Percentiles rank a stretch among this genome's conserved stretches.
Conservation (phyloP, 2,329 filamentous ascomycete genomes). For the Akanthomyces muscarius region DNA sequence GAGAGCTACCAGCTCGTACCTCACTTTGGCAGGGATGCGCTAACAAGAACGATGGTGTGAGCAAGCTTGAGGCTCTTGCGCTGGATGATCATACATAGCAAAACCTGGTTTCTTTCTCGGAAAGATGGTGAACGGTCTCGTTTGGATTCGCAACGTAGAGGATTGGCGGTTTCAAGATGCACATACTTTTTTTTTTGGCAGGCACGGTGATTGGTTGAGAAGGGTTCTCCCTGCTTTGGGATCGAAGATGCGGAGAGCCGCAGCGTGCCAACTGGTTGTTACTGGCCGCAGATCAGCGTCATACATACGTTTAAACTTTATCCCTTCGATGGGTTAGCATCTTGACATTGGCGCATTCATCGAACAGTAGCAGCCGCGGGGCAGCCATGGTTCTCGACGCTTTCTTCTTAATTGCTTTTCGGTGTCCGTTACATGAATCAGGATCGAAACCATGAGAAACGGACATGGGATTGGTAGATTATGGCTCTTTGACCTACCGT, state of each 20-base stretch:
- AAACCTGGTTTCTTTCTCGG: background rate
- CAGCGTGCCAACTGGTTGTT: slow-evolving; percentile 1
- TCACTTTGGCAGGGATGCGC: background rate
- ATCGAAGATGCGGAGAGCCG: background rate
- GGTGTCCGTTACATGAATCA: too few species aligned
- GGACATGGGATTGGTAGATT: background rate
- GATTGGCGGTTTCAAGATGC: background rate
- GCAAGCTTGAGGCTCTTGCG: background rate
- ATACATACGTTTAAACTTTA: slow-evolving; percentile 4
- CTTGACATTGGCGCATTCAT: slow-evolving; percentile 5
- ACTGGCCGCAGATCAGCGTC: slow-evolving; percentile 12
- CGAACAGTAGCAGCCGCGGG: background rate
- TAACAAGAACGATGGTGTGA: background rate
- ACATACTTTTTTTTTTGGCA: background rate
- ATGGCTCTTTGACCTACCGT: too few species aligned
- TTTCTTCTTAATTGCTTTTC: too few species aligned
- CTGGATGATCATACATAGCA: background rate
- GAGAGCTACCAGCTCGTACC: background rate
- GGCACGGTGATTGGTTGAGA: background rate
- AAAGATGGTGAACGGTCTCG: background rate
- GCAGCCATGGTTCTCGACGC: too few species aligned
- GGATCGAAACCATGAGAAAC: too few species aligned
- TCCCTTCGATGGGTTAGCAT: slow-evolving; percentile 10
- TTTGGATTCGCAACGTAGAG: background rate
- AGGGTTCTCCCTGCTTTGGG: background rate